Conservation (phyloP, 768 basidiomycete species). For the Lyophyllum shimeji region DNA sequence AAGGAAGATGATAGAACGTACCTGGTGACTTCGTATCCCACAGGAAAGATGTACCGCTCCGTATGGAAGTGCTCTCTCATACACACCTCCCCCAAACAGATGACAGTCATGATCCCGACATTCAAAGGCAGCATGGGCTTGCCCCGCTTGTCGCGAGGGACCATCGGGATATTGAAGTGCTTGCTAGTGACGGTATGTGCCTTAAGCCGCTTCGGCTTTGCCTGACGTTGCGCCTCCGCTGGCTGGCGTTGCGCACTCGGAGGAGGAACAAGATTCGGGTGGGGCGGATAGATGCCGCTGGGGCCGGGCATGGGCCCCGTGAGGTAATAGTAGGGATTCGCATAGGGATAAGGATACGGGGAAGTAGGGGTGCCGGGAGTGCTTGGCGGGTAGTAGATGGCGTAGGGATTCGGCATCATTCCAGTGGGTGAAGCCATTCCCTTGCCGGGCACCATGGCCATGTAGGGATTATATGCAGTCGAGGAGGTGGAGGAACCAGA, state of each 20-base stretch:
- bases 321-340: slow-evolving; percentile 44
- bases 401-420: slow-evolving; percentile 35
- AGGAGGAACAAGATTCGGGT: slow-evolving; percentile 26
- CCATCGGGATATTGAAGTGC: slow-evolving; percentile 74
- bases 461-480: slow-evolving; percentile 24
- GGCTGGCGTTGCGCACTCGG: slow-evolving; percentile 24
- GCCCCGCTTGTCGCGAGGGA: slow-evolving; percentile 71
- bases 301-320: slow-evolving; percentile 37
- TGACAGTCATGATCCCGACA: slow-evolving; percentile 86
- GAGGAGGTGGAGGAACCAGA: slow-evolving; percentile 15
- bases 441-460: slow-evolving; percentile 14
- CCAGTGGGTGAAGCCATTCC: slow-evolving; percentile 7
- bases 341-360: slow-evolving; percentile 35
- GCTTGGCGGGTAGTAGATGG: slow-evolving; percentile 40
- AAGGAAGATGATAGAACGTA: slow-evolving; percentile 26
- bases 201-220: slow-evolving; percentile 77
- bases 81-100: slow-evolving; percentile 72
- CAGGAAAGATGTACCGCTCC: slow-evolving; percentile 86
- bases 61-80: slow-evolving; percentile 86
- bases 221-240: slow-evolving; percentile 41
- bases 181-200: slow-evolving; percentile 80
- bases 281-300: slow-evolving; percentile 34
- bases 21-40: slow-evolving; percentile 84
- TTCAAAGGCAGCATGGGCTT: slow-evolving; percentile 75
- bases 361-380: slow-evolving; percentile 29